These are phyloP conservation scores for Chlorella variabilis DNA, from an alignment of 163 green algal genomes.

Conservation along the genomic window DNA sequence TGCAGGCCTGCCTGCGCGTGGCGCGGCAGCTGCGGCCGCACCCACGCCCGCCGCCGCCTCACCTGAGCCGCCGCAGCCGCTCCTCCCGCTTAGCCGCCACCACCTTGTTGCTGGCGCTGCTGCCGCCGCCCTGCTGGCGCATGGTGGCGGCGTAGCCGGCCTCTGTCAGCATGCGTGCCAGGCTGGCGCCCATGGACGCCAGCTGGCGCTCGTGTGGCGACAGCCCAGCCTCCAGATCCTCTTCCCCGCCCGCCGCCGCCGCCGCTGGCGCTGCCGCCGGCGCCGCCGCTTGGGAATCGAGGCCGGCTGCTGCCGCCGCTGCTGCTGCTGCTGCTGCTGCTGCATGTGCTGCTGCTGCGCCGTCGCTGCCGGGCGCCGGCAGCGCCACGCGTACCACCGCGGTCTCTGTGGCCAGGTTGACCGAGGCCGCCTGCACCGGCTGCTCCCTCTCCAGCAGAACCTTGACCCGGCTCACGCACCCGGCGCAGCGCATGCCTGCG, in stretches of 20 bases:
- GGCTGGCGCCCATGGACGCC: neutral
- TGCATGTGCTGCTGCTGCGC: neutral
- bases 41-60: too few relatives aligned
- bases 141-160: constrained; percentile 59
- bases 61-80: constrained; percentile 55
- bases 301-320: neutral
- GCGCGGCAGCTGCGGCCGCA: too few relatives aligned
- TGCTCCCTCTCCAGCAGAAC: constrained; percentile 78
- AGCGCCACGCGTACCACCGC: constrained; percentile 81
- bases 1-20: too few relatives aligned
- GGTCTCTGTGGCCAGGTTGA: constrained; percentile 91
- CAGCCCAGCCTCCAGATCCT: constrained; percentile 31
- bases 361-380: neutral
- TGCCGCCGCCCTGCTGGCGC: constrained; percentile 33
- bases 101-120: constrained; percentile 28
- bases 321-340: neutral
- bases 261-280: neutral
- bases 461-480: constrained; percentile 84
- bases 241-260: neutral
- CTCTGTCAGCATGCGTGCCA: constrained; percentile 54
- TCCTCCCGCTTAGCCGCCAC: constrained; percentile 69
- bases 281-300: neutral
- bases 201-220: constrained; percentile 30
- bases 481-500: constrained; percentile 89
- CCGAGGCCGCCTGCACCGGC: constrained; percentile 60